Evolutionary conservation across 768 basidiomycete genomes (phyloP), one percentile per base, ranked within the genome.

Genomic region (Tulasnella sp.): DNA sequence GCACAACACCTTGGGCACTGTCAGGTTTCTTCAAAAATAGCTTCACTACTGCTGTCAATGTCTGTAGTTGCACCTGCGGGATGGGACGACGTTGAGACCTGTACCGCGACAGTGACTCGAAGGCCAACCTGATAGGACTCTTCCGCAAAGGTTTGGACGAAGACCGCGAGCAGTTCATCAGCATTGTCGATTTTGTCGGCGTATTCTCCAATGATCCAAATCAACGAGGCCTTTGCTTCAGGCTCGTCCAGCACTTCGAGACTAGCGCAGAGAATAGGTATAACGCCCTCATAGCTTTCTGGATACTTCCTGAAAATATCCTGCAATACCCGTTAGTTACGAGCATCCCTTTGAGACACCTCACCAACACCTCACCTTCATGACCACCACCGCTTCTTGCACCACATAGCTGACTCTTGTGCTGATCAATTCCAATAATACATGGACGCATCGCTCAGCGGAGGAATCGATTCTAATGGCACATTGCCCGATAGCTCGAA

Each of bases 171-270:
- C 21, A 99, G 75, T 64, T 97, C 93, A 67, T 88, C 90, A 2
- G 94, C 92, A 62, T 99, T 99, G 63, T 93, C 90, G 62, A 98
- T 97, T 72, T 91, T 94, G 69, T 86, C 85, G 2, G 94, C 92
- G 64, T 99, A 97, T 72, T 97, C 92, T 57, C 94, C 94, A 63
- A 98, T 92, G 64, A 99, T 98, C 94, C 96, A 99, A 67, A 99
- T 97, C 49, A 99, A 74, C 2, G 93, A 93, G 0, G 93, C 89
- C 67, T 97, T 97, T 2, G 96, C 94, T 67, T 99, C 94, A 8
- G 94, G 96, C 66, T 99, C 96, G 65, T 98, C 94, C 31, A 99
- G 73, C 64, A 96, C 93, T 59, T 99, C 94, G 12, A 98, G 81
- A 65, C 92, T 94, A 1, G 88, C 82, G 64, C 93, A 99, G 12